Evolutionary conservation across 2,329 filamentous ascomycete genomes (phyloP).

Genomic region (Claviceps lovelessii): DNA sequence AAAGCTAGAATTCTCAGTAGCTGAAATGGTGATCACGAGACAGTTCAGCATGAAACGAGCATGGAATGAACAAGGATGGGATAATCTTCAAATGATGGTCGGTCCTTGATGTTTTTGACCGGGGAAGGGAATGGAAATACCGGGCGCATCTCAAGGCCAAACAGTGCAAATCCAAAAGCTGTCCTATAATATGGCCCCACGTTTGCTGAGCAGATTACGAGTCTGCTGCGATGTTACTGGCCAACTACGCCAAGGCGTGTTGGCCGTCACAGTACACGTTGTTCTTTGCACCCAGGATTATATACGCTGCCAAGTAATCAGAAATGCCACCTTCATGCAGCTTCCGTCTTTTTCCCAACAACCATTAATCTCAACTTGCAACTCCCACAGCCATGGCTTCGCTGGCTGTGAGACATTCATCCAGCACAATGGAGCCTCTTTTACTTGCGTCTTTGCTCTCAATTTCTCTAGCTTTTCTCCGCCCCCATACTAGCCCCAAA

Average conservation of each 20-base stretch:
- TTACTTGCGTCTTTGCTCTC: background rate
- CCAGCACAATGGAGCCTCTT: background rate
- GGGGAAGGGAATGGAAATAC: background rate
- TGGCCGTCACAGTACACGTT: background rate
- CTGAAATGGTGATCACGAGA: too few species aligned
- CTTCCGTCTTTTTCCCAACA: background rate
- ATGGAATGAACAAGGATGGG: background rate
- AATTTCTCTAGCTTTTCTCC: background rate
- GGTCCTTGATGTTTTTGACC: background rate
- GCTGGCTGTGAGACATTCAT: background rate
- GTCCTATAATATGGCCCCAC: background rate
- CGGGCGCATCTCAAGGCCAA: background rate
- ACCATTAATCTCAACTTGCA: background rate
- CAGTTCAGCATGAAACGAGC: background rate
- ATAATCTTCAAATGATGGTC: background rate
- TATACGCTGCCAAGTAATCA: background rate
- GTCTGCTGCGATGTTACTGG: background rate
- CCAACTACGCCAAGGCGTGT: background rate
- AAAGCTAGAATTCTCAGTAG: too few species aligned
- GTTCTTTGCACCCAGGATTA: too few species aligned
- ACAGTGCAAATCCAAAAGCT: background rate
- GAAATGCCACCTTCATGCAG: background rate
- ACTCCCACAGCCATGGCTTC: slow-evolving; percentile 1
- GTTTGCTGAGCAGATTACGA: background rate
- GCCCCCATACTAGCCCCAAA: slow-evolving; percentile 27